Evolutionary conservation across 192 early-diverging fungal genomes (phyloP).

Genomic region (Obelidium mucronatum): DNA sequence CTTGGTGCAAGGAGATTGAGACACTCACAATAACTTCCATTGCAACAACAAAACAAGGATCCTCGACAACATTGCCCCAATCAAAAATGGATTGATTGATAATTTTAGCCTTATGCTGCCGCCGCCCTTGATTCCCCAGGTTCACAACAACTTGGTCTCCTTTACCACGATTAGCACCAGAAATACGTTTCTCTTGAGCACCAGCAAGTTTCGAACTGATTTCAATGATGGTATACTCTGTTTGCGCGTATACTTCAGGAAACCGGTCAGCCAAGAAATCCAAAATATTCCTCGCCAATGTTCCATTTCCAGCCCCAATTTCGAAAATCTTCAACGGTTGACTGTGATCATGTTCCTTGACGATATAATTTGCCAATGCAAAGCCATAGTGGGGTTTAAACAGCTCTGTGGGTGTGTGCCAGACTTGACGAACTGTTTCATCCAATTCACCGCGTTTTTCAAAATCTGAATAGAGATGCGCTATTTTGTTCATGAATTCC

Average conservation of each 20-base stretch:
- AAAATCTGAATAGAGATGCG: slow-evolving; percentile 68
- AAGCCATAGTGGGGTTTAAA: slow-evolving; percentile 96
- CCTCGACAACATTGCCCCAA: slow-evolving; percentile 74
- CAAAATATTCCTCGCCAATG: slow-evolving; percentile 91
- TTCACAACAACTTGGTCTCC: neutral
- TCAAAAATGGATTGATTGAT: slow-evolving; percentile 95
- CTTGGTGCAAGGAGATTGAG: neutral
- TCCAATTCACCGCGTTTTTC: slow-evolving; percentile 44
- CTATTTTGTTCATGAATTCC: slow-evolving; percentile 79
- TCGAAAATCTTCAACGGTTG: slow-evolving; percentile 83
- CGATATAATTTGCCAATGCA: slow-evolving; percentile 88
- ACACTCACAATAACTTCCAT: slow-evolving; percentile 92
- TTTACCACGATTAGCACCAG: too few species aligned
- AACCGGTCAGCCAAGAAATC: slow-evolving; percentile 82
- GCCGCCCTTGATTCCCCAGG: slow-evolving; percentile 12
- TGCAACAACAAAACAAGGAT: slow-evolving; percentile 90
- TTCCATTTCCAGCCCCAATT: slow-evolving; percentile 96
- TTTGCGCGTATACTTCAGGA: slow-evolving; percentile 79
- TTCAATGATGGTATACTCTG: slow-evolving; percentile 90
- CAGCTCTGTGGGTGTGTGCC: slow-evolving; percentile 98
- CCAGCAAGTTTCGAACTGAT: slow-evolving; percentile 86
- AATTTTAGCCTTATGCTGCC: slow-evolving; percentile 62
- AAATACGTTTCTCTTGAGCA: slow-evolving; percentile 9
- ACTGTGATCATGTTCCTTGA: slow-evolving; percentile 70
- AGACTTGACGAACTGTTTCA: slow-evolving; percentile 83